Evolutionary conservation across 2,329 filamentous ascomycete species (phyloP).

Genomic region (Ceratocystiopsis sp.): DNA sequence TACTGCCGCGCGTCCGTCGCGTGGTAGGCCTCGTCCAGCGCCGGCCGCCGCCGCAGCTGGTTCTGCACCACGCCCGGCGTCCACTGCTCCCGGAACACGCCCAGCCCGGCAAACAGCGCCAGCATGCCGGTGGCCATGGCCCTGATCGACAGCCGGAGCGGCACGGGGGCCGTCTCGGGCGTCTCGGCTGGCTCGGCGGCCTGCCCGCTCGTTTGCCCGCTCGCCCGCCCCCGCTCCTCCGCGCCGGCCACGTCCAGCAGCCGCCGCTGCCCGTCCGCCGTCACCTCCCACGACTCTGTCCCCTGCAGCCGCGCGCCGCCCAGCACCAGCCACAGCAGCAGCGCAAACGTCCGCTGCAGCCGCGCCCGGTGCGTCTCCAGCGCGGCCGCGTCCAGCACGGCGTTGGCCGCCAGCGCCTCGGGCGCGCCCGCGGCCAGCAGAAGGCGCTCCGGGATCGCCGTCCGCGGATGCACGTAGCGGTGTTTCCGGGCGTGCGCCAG

Average conservation of each 20-base stretch:
- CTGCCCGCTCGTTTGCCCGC: no score
- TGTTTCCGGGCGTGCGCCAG: no score
- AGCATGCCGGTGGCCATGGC: slow-evolving; percentile 2
- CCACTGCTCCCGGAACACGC: slow-evolving; percentile 6
- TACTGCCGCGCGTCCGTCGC: no score
- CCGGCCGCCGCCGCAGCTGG: no score
- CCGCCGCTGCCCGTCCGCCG: no score
- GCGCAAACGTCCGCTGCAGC: slow-evolving; percentile 1
- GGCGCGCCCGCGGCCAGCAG: slow-evolving; percentile 9
- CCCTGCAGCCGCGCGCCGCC: slow-evolving; percentile 10
- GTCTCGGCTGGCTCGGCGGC: no score
- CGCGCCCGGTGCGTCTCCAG: no score
- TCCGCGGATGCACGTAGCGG: slow-evolving; percentile 1
- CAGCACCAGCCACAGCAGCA: slow-evolving; percentile 15
- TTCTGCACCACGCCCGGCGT: background rate
- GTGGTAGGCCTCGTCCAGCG: no score
- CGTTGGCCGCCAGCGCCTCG: background rate
- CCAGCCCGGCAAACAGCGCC: slow-evolving; percentile 4
- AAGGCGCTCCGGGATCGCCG: slow-evolving; percentile 13
- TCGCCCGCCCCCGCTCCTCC: no score
- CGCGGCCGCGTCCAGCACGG: no score
- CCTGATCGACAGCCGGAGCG: background rate
- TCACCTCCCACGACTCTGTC: slow-evolving; percentile 14
- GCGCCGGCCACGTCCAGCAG: no score
- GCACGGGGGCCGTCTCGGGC: background rate